Percentiles rank a stretch among this genome's conserved stretches.
Conservation (phyloP, 2,329 filamentous ascomycete genomes). For the Diaporthe eres region DNA sequence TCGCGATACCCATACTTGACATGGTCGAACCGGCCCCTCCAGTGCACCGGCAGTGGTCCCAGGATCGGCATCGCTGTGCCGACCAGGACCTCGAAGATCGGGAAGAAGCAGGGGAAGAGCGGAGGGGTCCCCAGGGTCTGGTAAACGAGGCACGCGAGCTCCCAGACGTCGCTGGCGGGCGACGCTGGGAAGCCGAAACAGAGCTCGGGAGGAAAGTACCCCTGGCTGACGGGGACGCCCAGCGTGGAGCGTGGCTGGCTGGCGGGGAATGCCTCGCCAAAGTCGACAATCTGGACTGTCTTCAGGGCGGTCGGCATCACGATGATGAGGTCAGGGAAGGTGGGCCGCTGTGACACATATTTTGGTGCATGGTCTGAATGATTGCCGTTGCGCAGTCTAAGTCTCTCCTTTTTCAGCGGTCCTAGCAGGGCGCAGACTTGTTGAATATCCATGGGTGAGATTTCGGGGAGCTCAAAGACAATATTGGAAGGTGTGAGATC, state of each 20-base stretch:
- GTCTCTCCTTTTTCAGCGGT: background rate
- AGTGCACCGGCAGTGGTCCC: background rate
- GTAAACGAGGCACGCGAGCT: background rate
- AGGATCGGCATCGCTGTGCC: slow-evolving; percentile 21
- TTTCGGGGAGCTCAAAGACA: background rate
- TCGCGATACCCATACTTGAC: slow-evolving; percentile 7
- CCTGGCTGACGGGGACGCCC: background rate
- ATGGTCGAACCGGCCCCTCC: slow-evolving; percentile 13
- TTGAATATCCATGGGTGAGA: background rate
- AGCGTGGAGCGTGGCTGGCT: background rate
- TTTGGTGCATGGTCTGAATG: background rate
- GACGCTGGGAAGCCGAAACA: background rate
- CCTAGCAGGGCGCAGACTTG: background rate
- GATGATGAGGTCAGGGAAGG: background rate
- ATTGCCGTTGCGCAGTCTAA: background rate
- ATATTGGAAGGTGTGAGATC: slow-evolving; percentile 2
- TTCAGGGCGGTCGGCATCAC: background rate
- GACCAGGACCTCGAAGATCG: slow-evolving; percentile 1
- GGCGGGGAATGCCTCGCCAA: background rate
- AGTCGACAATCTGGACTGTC: background rate
- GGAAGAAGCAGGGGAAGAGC: background rate
- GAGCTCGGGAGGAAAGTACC: slow-evolving; percentile 13
- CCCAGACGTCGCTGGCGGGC: background rate
- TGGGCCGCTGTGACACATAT: background rate
- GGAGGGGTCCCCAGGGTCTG: background rate